phyloP scores from a whole-genome alignment of 495 filamentous ascomycete species.

The Neurospora sp. region DNA sequence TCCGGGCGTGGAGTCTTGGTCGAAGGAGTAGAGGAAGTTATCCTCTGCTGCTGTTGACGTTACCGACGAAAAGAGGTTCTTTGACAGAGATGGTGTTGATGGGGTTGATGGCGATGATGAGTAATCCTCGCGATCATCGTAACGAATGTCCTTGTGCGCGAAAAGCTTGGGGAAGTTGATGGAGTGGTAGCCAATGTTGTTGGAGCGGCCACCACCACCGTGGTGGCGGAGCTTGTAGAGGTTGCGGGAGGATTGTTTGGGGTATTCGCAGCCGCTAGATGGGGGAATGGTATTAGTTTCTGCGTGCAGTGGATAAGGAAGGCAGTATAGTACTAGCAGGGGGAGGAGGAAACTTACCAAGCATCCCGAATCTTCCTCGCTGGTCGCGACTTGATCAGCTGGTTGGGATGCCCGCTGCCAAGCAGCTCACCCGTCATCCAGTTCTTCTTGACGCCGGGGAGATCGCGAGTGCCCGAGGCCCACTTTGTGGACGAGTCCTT shows the following conservation, averaged over 20 bases:
- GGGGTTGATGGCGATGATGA: background rate
- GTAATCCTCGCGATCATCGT: constrained; percentile 6
- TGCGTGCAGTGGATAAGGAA: too few relatives aligned
- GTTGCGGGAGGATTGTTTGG: background rate
- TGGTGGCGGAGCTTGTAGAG: background rate
- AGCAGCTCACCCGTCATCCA: constrained; percentile 2
- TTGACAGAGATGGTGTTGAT: constrained; percentile 12
- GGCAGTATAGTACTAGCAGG: too few relatives aligned
- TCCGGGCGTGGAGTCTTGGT: constrained; percentile 28
- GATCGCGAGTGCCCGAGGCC: constrained; percentile 23
- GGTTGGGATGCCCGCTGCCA: constrained; percentile 7
- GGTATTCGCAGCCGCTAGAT: background rate
- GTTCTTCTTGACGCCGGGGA: constrained; percentile 13
- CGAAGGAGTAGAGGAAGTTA: constrained; percentile 35
- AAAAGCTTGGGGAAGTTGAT: constrained; percentile 27
- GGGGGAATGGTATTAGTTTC: background rate
- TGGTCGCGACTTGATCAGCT: constrained; percentile 24
- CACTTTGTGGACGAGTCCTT: constrained; percentile 35
- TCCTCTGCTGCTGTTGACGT: constrained; percentile 15
- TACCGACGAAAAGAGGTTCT: constrained; percentile 17
- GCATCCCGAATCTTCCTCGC: constrained; percentile 4
- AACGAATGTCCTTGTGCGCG: constrained; percentile 22
- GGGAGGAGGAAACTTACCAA: constrained; percentile 1
- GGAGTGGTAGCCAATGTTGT: constrained; percentile 20
- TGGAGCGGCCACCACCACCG: constrained; percentile 5